phyloP scores from a whole-genome alignment of 1,139 yeast genomes.

The Candida sp. region DNA sequence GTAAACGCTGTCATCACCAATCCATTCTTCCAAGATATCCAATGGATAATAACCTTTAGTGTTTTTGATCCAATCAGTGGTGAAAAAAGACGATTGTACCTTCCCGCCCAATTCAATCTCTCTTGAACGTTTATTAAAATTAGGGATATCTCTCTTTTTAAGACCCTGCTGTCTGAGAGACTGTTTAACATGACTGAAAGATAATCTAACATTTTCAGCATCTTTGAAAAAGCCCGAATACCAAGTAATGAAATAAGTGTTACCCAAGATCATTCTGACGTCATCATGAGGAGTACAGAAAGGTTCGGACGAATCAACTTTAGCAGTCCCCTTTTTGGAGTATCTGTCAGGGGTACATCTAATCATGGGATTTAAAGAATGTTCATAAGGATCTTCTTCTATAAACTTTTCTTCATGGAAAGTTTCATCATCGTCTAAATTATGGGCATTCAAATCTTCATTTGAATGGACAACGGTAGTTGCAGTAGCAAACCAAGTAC shows the following conservation, averaged over 20 bases:
- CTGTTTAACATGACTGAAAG: constrained; percentile 64
- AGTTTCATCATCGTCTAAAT: constrained; percentile 57
- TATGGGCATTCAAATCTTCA: constrained; percentile 66
- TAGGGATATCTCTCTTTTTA: constrained; percentile 22
- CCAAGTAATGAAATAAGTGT: constrained; percentile 79
- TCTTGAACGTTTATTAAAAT: constrained; percentile 25
- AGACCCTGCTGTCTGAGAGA: constrained; percentile 52
- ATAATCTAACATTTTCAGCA: constrained; percentile 60
- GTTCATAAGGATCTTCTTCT: constrained; percentile 70
- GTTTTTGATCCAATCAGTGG: constrained; percentile 70
- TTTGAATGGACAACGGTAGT: constrained; percentile 54
- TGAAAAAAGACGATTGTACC: constrained; percentile 51
- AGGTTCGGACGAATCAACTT: constrained; percentile 59
- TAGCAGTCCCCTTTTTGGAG: constrained; percentile 60
- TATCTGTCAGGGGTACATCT: constrained; percentile 83
- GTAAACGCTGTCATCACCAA: constrained; percentile 35
- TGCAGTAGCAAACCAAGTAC: constrained; percentile 73
- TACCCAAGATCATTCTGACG: constrained; percentile 49
- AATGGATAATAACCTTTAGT: constrained; percentile 64
- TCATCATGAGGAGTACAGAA: constrained; percentile 79
- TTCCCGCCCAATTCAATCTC: constrained; percentile 38
- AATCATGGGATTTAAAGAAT: constrained; percentile 68
- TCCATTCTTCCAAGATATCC: constrained; percentile 59
- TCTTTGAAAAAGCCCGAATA: constrained; percentile 58
- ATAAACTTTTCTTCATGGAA: constrained; percentile 51